Evolutionary conservation across 2,329 filamentous ascomycete genomes (phyloP), one percentile per base, ranked within the genome.

Genomic region (Talaromyces sp.): DNA sequence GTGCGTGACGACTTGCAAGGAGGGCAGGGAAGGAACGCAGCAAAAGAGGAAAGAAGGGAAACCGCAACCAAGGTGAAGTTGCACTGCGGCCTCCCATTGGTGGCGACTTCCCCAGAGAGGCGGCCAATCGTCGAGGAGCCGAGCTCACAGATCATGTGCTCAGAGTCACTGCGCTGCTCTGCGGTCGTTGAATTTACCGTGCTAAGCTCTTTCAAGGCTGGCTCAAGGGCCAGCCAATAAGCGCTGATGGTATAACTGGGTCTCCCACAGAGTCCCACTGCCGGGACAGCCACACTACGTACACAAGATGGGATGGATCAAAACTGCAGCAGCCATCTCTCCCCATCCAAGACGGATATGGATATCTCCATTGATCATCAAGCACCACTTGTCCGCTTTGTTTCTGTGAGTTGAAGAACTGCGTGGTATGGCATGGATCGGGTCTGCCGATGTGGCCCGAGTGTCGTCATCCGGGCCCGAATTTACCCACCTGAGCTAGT

Each of bases 181-280:
- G n/a, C 33, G 28, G 45, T 33, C 28, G 45, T 48, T 33, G 45
- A 15, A 21, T 48, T 48, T 48, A 48, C 45, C 45, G 28, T 33
- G 45, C 45, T 48, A 48, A 48, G 45, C 45, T 48, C 45, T 21
- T 48, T 48, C 45, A 13, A 48, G 45, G n/a, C 45, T 48, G 28
- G 45, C 45, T 48, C 33, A n/a, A 21, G 33, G 45, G 45, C n/a
- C 25, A 33, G 28, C 45, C 45, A 48, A 48, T 33, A n/a, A 48
- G 25, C 1, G n/a, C 28, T 6, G 2, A 35, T 7, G 19, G 2
- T 10, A 10, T 6, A 21, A 28, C 25, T 28, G 7, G 25, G 25
- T 28, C 45, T n/a, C 45, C 22, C 22, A n/a, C n/a, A n/a, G n/a
- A n/a, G n/a, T n/a, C 21, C 5, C 19, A 45, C 21, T 25, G 19